A percentile compares a stretch with the other conserved stretches of the same genome.
Conservation (phyloP, 179 eudicot species). For the Heliamphora pulchella region DNA sequence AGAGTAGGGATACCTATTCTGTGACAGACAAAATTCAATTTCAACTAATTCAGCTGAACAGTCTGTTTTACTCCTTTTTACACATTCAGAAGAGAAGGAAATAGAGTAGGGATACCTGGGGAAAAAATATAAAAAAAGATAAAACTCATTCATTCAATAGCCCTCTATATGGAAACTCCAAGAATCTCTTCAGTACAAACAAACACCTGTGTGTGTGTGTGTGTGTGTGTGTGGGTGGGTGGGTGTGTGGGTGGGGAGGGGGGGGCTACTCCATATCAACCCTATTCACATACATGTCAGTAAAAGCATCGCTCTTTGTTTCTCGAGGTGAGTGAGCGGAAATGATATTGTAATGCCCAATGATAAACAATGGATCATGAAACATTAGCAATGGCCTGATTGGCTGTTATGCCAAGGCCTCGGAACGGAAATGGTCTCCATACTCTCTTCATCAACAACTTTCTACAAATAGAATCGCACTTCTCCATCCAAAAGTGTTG, state of each 20-base stretch:
- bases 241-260: no score
- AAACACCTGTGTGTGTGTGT: not conserved
- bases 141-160: not conserved
- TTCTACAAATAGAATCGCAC: no score
- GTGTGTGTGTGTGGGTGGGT: no score
- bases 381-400: no score
- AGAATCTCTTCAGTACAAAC: not conserved
- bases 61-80: not conserved
- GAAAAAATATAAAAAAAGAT: not conserved
- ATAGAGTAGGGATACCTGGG: not conserved
- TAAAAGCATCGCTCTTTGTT: not conserved
- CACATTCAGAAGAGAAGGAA: not conserved
- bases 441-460: no score
- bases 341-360: not conserved
- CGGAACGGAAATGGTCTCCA: no score
- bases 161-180: not conserved
- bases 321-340: slow-evolving; percentile 3
- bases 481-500: no score
- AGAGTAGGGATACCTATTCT: not conserved
- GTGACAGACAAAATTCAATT: not conserved
- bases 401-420: no score
- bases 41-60: not conserved
- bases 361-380: not conserved
- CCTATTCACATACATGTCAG: not conserved
- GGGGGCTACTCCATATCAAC: not conserved